Percentiles rank a stretch among this genome's conserved stretches.
Evolutionary conservation across 169 alveolate genomes (phyloP).

Genomic region (Cryptosporidium bovis): DNA sequence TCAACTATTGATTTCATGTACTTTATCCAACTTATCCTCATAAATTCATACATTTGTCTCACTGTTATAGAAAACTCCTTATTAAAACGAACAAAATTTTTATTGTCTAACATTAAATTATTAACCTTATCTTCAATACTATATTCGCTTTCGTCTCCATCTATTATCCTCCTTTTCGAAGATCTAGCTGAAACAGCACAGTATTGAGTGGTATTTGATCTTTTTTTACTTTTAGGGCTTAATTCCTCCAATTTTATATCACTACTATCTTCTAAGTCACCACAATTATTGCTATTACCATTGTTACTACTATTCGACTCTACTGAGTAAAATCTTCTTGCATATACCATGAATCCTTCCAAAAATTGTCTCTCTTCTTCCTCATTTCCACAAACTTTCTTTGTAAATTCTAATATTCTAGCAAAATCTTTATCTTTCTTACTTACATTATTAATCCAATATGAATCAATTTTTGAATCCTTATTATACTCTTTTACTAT

Average conservation of each 20-base stretch:
- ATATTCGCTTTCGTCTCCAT: background rate
- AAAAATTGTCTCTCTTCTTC: background rate
- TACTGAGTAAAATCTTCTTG: conserved; percentile 42
- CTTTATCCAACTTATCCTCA: conserved; percentile 89
- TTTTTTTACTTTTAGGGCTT: too few relatives aligned
- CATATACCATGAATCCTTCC: conserved; percentile 21
- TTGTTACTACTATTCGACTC: background rate
- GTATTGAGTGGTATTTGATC: background rate
- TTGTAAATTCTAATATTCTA: background rate
- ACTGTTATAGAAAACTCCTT: conserved; percentile 79
- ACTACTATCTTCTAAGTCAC: background rate
- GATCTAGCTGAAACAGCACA: conserved; percentile 20
- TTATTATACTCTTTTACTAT: conserved; percentile 10
- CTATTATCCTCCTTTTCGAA: background rate
- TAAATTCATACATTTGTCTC: conserved; percentile 86
- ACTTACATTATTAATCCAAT: conserved; percentile 14
- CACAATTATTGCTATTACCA: background rate
- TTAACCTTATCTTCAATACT: background rate
- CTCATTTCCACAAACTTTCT: background rate
- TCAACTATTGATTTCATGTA: conserved; percentile 90
- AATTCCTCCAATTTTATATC: too few relatives aligned
- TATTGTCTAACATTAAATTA: background rate
- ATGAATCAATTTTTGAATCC: conserved; percentile 11
- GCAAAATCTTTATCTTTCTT: conserved; percentile 14
- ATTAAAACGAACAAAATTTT: conserved; percentile 17